phyloP scores from a whole-genome alignment of 352 stramenopile species.

The Phytophthora citrophthora region DNA sequence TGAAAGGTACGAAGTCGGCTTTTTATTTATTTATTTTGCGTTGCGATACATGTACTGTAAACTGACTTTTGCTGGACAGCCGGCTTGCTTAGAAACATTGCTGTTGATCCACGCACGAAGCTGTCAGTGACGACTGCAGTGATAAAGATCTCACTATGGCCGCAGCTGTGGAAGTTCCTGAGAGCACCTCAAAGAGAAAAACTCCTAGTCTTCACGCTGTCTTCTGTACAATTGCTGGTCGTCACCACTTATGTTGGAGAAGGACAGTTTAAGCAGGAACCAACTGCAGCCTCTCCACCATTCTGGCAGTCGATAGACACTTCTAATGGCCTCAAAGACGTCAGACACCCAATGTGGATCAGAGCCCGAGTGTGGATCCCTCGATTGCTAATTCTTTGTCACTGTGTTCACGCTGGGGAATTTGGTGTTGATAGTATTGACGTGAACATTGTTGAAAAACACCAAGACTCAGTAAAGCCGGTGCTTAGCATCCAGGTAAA shows the following conservation, averaged over 20 bases:
- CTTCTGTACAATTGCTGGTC: conserved; percentile 46
- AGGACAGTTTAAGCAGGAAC: background rate
- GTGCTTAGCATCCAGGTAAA: conserved; percentile 31
- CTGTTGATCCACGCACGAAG: conserved; percentile 39
- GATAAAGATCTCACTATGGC: conserved; percentile 65
- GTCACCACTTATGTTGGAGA: conserved; percentile 6
- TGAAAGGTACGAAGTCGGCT: conserved; percentile 15
- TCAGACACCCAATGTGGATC: conserved; percentile 49
- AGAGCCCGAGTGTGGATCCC: conserved; percentile 45
- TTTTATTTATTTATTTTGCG: too few relatives aligned
- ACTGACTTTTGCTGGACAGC: conserved; percentile 22
- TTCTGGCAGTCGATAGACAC: conserved; percentile 36
- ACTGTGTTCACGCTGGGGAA: conserved; percentile 43
- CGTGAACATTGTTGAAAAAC: conserved; percentile 42
- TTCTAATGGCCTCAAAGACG: conserved; percentile 32
- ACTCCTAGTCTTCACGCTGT: conserved; percentile 50
- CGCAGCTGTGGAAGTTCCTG: conserved; percentile 58
- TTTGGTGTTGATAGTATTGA: conserved; percentile 36
- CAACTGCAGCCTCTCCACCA: background rate
- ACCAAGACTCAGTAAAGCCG: conserved; percentile 1
- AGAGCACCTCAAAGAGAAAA: conserved; percentile 45
- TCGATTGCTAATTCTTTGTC: conserved; percentile 40
- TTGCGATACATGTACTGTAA: too few relatives aligned
- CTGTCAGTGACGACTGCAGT: conserved; percentile 47
- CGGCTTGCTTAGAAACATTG: conserved; percentile 59